Percentiles rank a stretch among this genome's conserved stretches.
phyloP scores from a whole-genome alignment of 2,329 filamentous ascomycete species.

The Penicillium sp. region DNA sequence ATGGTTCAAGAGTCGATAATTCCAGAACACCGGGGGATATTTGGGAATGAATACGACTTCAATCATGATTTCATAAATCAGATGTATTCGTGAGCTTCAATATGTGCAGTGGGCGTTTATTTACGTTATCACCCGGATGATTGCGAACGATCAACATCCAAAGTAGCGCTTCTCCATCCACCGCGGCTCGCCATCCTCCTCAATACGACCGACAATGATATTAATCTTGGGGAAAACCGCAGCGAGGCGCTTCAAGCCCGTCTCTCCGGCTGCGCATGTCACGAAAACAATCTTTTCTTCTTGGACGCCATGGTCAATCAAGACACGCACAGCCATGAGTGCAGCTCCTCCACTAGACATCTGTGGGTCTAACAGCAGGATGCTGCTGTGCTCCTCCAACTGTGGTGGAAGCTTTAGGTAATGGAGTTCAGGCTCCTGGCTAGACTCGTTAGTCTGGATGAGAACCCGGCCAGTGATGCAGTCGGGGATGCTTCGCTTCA shows the following conservation, averaged over 20 bases:
- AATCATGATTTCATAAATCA: neutral
- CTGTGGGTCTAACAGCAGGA: conserved; percentile 86
- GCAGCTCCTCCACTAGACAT: conserved; percentile 86
- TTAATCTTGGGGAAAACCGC: conserved; percentile 86
- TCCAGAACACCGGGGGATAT: neutral
- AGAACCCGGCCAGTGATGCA: conserved; percentile 85
- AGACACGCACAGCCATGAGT: conserved; percentile 93
- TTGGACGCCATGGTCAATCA: conserved; percentile 87
- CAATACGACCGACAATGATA: conserved; percentile 80
- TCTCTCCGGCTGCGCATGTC: conserved; percentile 83
- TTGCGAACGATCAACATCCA: conserved; percentile 61
- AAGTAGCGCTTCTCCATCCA: conserved; percentile 92
- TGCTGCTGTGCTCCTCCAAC: conserved; percentile 72
- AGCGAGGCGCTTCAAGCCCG: conserved; percentile 80
- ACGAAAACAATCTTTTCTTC: conserved; percentile 87
- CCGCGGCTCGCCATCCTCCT: conserved; percentile 77
- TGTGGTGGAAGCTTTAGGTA: conserved; percentile 78
- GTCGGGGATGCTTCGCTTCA: conserved; percentile 89
- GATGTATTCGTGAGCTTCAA: neutral
- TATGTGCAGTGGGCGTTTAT: conserved; percentile 6
- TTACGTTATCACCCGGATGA: neutral
- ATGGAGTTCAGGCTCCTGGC: conserved; percentile 89
- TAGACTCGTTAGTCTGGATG: conserved; percentile 83
- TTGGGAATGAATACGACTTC: neutral
- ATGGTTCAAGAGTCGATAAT: neutral